Base-by-base conservation (phyloP, 805 yeast species). In the Metschnikowia kofuensis region DNA sequence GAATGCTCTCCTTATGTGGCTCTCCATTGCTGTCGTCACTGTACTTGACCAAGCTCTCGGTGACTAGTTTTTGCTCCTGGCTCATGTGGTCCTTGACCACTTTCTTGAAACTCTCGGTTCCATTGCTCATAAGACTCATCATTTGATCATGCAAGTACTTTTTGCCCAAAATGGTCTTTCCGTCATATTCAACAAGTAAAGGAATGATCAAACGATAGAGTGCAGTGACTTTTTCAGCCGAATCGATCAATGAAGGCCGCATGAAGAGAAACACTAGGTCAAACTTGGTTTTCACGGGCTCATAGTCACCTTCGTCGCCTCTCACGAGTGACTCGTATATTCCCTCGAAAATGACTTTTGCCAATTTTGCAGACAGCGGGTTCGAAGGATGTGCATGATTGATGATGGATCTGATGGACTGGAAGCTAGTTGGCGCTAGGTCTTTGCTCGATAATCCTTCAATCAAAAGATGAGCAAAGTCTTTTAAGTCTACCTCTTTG, bases 401-500 rank as follows among this genome's bases (percentile, higher is more conserved):
- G 8, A 85, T 70, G 38, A 88, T 67, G 0, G 84, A 72, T 56
- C 77, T 84, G 44, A 85, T 70, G 13, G 94, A 84, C 53, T 84
- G 90, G 11, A 71, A 51, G 11, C 69, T 69, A 30, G 67, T 63
- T 7, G 67, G 39, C 2, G 62, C 64, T n/a, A 65, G 46, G 1
- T 61, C 66, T 0, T 45, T 43, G 7, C 54, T 53, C 4, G 55
- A 45, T 9, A 69, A 38, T 43, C 70, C 57, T 5, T 52, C 51
- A 2, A 70, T 31, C 34, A 74, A 60, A 4, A 61, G 56, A 6
- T 53, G 48, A 14, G 64, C 58, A 28, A 72, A 46, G 6, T 38
- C 37, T 1, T 40, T 40, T 0, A 67, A 59, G 10, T 69, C 71
- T 2, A 50, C 46, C 6, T 59, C 63, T 16, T 50, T 51, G 31